Base-by-base conservation (phyloP, 2,329 filamentous ascomycete genomes). In the Botryotinia convoluta region DNA sequence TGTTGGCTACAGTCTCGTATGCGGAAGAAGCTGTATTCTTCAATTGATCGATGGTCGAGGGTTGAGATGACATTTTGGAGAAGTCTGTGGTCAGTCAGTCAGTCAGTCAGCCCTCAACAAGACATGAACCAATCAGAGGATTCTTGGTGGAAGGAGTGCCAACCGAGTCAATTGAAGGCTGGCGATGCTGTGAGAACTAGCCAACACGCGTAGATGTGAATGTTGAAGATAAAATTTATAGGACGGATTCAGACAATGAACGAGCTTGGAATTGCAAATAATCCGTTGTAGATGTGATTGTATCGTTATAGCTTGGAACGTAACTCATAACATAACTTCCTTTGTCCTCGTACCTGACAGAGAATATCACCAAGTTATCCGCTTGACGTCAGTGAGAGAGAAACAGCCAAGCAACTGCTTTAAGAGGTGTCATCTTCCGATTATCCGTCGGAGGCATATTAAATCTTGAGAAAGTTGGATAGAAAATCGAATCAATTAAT, bases 41-140 rank as follows among this genome's bases (percentile, higher is more conserved):
- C 62, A 79, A 54, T 48, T 45, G 72, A n/a, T 79, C 75, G n/a
- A 74, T n/a, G 10, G 75, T 77, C 57, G 76, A 76, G 35, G 76
- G 76, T 68, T 79, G 75, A 70, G 70, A 72, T 35, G 78, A 77
- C 77, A 79, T 80, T 39, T 37, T 35, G 70, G 16, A 26, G 65
- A 26, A 57, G 20, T 61, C 68, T 60, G 32, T 9, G 35, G 12
- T n/a, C 29, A 35, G 20, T 60, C 68, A 45, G 32, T 60, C 68
- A 45, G 32, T 60, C 9, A 70, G 20, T 70, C 39, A 69, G 7
- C 26, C n/a, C 20, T 44, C 7, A 35, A 29, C 37, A 35, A 51
- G n/a, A 51, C 9, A 37, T 51, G 22, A 29, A n/a, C 12, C 5
- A 14, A 35, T 12, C 7, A 22, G n/a, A 22, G 35, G 35, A 12